Percentiles rank a stretch among this genome's conserved stretches.
Conservation (phyloP, 1,284 basidiomycete species). For the Megacollybia platyphylla region DNA sequence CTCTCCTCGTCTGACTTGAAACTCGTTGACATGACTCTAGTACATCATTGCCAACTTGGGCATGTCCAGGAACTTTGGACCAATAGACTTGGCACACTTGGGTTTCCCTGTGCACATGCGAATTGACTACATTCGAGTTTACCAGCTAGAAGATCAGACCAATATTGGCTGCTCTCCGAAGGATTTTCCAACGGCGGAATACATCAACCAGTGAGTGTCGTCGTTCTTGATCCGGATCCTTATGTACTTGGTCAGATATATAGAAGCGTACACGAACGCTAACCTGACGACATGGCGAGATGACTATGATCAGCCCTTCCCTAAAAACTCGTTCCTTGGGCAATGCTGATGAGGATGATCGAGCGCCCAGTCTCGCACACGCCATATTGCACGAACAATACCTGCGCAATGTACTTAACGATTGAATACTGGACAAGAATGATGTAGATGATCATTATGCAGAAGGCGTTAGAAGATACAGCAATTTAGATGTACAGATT, state of each 20-base stretch:
- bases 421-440: too few relatives aligned
- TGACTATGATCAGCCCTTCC: slow-evolving; percentile 8
- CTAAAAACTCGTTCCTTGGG: slow-evolving; percentile 8
- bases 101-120: slow-evolving; percentile 7
- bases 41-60: slow-evolving; percentile 28
- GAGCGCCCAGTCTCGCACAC: too few relatives aligned
- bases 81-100: slow-evolving; percentile 7
- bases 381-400: too few relatives aligned
- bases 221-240: background rate
- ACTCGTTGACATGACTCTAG: slow-evolving; percentile 10
- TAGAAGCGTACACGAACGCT: slow-evolving; percentile 9
- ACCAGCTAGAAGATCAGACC: slow-evolving; percentile 9
- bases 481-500: background rate
- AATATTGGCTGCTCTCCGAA: slow-evolving; percentile 9
- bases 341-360: slow-evolving; percentile 4
- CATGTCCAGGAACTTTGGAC: slow-evolving; percentile 26
- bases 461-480: too few relatives aligned
- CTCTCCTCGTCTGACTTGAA: slow-evolving; percentile 4
- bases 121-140: slow-evolving; percentile 10
- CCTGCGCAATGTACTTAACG: too few relatives aligned
- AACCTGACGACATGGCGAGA: slow-evolving; percentile 9
- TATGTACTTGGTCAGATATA: slow-evolving; percentile 3
- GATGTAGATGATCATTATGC: too few relatives aligned
- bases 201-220: slow-evolving; percentile 7
- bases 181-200: slow-evolving; percentile 8